Conservation (phyloP, 2,329 filamentous ascomycete species). For the Rhytidhysteron rufulum region DNA sequence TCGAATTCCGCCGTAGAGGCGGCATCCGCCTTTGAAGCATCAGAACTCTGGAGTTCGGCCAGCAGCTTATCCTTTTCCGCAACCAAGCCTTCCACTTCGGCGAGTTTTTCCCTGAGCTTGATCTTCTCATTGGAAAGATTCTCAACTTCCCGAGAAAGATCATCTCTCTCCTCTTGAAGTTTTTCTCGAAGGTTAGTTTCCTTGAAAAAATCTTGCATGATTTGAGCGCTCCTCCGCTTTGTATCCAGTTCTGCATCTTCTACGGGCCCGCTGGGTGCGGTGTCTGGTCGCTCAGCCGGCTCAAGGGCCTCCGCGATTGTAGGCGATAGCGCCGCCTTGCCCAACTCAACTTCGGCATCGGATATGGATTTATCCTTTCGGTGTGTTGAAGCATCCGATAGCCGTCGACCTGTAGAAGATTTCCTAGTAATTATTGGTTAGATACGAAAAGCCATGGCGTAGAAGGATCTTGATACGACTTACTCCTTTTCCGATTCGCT, state of each 20-base stretch:
- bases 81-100: constrained; percentile 26
- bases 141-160: constrained; percentile 28
- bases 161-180: constrained; percentile 32
- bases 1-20: constrained; percentile 30
- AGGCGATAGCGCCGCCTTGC: constrained; percentile 21
- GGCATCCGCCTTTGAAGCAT: constrained; percentile 18
- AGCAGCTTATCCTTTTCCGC: constrained; percentile 28
- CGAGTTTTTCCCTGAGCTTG: constrained; percentile 28
- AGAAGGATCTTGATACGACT: too few species aligned
- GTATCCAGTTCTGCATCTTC: constrained; percentile 27
- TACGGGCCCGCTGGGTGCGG: constrained; percentile 26
- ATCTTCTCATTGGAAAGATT: constrained; percentile 26
- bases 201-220: constrained; percentile 39
- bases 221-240: constrained; percentile 28
- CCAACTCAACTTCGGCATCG: constrained; percentile 30
- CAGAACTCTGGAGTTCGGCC: constrained; percentile 15
- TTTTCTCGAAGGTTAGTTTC: constrained; percentile 34
- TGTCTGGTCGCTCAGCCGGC: constrained; percentile 25
- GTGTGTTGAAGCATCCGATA: too few species aligned
- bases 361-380: constrained; percentile 32
- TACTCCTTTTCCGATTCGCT: too few species aligned
- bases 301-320: constrained; percentile 28
- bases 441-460: constrained; percentile 1
- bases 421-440: background rate
- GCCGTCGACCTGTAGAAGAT: background rate